Conservation (phyloP, 2,329 filamentous ascomycete genomes). For the Pyricularia grisea region DNA sequence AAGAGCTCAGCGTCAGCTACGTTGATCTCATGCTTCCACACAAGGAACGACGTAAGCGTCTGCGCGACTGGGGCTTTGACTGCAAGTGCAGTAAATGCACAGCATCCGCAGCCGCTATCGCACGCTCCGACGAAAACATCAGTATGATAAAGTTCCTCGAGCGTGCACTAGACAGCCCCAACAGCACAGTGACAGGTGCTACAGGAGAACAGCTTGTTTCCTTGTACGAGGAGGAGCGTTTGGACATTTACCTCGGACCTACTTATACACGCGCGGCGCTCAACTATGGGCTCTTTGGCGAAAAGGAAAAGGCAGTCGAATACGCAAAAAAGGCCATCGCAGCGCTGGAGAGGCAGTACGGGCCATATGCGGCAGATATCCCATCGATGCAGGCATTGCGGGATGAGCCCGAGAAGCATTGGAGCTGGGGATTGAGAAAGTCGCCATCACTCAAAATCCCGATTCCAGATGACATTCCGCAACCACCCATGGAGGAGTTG, state of each 20-base stretch:
- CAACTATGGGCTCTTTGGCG: conserved; percentile 26
- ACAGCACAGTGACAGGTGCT: conserved; percentile 15
- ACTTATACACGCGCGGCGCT: conserved; percentile 27
- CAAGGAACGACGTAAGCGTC: conserved; percentile 19
- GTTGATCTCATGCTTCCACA: conserved; percentile 18
- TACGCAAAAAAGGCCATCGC: conserved; percentile 22
- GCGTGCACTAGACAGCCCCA: conserved; percentile 14
- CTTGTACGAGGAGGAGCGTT: conserved; percentile 22
- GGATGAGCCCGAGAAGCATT: conserved; percentile 20
- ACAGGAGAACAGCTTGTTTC: conserved; percentile 18
- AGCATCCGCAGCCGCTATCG: conserved; percentile 9
- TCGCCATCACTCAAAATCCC: background rate
- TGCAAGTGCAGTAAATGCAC: conserved; percentile 24
- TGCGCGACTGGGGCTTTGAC: conserved; percentile 24
- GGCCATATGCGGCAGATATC: conserved; percentile 17
- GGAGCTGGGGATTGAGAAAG: conserved; percentile 18
- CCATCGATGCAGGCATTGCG: conserved; percentile 22
- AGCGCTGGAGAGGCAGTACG: conserved; percentile 22
- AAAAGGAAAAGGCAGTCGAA: conserved; percentile 18
- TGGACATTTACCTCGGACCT: conserved; percentile 22
- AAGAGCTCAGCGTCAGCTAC: conserved; percentile 28
- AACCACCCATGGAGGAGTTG: background rate
- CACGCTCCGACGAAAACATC: conserved; percentile 22
- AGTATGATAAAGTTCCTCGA: conserved; percentile 18
- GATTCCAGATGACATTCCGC: background rate